Conservation (phyloP, 108 stramenopile species). For the Cyclotella distinguenda region DNA sequence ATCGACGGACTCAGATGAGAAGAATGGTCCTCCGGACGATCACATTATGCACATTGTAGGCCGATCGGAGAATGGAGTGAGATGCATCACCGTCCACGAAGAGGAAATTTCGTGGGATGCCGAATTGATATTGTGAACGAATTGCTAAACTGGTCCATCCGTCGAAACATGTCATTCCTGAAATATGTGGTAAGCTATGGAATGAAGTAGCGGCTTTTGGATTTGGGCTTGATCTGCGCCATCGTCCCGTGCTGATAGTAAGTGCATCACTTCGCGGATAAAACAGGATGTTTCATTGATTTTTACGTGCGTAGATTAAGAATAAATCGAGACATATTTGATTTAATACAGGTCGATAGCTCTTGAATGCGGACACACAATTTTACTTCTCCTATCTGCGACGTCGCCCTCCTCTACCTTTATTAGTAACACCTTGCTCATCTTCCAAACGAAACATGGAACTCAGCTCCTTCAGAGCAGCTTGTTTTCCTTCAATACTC, state of each 20-base stretch:
- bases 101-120: constrained; percentile 36
- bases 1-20: constrained; percentile 65
- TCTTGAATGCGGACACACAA: too few species aligned
- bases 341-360: too few species aligned
- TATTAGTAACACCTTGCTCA: constrained; percentile 47
- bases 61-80: constrained; percentile 50
- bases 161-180: too few species aligned
- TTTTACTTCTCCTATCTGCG: too few species aligned
- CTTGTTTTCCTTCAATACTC: constrained; percentile 83
- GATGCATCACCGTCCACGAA: constrained; percentile 61
- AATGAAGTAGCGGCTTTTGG: too few species aligned
- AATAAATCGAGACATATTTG: too few species aligned
- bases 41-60: constrained; percentile 61
- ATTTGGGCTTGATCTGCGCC: too few species aligned
- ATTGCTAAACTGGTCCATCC: neutral
- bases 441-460: constrained; percentile 93
- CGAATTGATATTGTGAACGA: constrained; percentile 29
- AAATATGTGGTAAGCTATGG: too few species aligned
- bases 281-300: too few species aligned
- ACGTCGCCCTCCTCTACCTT: constrained; percentile 18
- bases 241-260: too few species aligned
- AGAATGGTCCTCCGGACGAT: constrained; percentile 40
- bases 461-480: constrained; percentile 84
- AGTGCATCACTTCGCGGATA: too few species aligned
- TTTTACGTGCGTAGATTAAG: too few species aligned